Conservation (phyloP, 2,329 filamentous ascomycete species). For the Pestalotiopsis sp. region DNA sequence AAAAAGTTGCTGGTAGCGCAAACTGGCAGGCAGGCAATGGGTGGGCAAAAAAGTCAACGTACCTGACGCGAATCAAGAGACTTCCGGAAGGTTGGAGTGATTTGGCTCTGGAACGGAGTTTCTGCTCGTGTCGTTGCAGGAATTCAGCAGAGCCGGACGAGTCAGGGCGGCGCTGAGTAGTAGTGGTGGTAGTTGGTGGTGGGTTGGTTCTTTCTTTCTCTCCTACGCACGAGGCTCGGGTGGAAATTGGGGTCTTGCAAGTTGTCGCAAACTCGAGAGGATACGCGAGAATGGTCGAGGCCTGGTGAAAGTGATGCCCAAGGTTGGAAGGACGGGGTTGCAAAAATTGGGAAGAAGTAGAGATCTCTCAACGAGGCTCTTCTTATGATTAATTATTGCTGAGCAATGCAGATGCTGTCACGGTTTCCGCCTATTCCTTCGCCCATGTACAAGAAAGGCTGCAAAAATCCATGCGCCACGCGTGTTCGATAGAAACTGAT, state of each 20-base stretch:
- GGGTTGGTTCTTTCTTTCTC: not conserved
- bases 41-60: not conserved
- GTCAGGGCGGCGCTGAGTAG: not conserved
- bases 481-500: slow-evolving; percentile 32
- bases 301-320: not conserved
- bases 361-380: not conserved
- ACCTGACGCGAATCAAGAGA: not conserved
- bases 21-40: not conserved
- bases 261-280: not conserved
- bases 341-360: not conserved
- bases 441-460: slow-evolving; percentile 21
- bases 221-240: not conserved
- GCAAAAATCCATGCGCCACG: slow-evolving; percentile 29
- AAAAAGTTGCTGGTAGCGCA: not conserved
- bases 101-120: not conserved
- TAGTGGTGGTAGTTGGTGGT: slow-evolving; percentile 2
- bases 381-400: slow-evolving; percentile 6
- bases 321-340: not conserved
- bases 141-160: slow-evolving; percentile 2
- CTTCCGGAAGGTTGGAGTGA: not conserved
- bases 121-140: not conserved
- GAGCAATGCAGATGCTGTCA: slow-evolving; percentile 8
- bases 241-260: slow-evolving; percentile 3
- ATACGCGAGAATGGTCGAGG: not conserved
- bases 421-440: slow-evolving; percentile 8